Evolutionary conservation across 2,329 filamentous ascomycete genomes (phyloP), one percentile per base, ranked within the genome.

Genomic region (Xylaria sp.): DNA sequence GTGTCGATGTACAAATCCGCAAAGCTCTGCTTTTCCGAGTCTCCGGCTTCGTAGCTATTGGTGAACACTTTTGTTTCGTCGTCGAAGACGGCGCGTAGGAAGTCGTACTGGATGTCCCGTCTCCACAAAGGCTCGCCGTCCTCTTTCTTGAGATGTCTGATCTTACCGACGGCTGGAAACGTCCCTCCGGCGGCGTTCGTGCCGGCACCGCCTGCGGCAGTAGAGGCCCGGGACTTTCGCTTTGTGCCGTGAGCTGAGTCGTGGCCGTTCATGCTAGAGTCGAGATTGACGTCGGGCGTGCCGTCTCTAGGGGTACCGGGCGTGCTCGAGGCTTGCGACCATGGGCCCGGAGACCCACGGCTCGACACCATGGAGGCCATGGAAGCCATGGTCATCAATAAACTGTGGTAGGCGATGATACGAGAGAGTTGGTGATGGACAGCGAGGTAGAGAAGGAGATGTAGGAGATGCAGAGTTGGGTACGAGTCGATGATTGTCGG

Each of bases 1-100:
- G 96, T 95, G 81, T 98, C 96, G 77, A 99, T 95, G 82, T 99
- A 99, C 69, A 99, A 89, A 80, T 98, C 94, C 70, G 96, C 94
- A 80, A 99, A 99, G 73, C 89, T 92, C 76, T 92, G 90, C 77
- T 91, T 90, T 66, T 88, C 88, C 20, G 85, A 71, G 64, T 52
- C 78, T 58, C 83, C 81, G 2, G 84, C 80, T 75, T 97, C 94
- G 80, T 95, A 97, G 79, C 92, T 92, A 79, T 97, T 97, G 78
- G 81, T 97, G 80, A 99, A 99, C 78, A 94, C 94, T 71, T 83
- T 84, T 62, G 84, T 79, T 1, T 91, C 86, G 77, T 96, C 88
- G 77, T 94, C 91, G 79, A 97, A 96, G 71, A 97, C 90, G 59
- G 90, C 87, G 74, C 89, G 89, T 73, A 97, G 86, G 75, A 97